These are phyloP conservation scores for Citrullus amarus DNA, from an alignment of 306 rosid genomes.

Conservation along the genomic window DNA sequence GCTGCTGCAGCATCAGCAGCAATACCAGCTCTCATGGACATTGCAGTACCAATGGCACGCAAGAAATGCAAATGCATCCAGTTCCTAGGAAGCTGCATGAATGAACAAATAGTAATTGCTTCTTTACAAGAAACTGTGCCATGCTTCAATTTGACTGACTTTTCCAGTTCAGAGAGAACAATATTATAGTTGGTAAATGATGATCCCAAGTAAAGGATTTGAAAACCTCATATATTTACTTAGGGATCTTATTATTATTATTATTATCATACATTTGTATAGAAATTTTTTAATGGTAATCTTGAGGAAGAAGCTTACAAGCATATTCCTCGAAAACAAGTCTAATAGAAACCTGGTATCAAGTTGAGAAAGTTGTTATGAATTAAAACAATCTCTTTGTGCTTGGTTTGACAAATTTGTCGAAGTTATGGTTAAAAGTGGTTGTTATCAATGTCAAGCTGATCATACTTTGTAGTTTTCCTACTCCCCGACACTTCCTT, in stretches of 20 bases:
- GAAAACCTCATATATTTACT: background rate
- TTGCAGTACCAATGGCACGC: slow-evolving; percentile 98
- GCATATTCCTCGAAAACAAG: too few species aligned
- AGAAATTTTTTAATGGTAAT: too few species aligned
- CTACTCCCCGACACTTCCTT: too few species aligned
- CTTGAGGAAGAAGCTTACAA: too few species aligned
- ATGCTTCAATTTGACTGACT: background rate
- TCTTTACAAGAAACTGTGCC: background rate
- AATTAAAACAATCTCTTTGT: too few species aligned
- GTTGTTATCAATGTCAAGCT: too few species aligned
- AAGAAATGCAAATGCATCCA: slow-evolving; percentile 99
- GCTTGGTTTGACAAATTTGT: too few species aligned
- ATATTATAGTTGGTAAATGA: background rate
- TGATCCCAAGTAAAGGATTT: background rate
- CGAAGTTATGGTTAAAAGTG: too few species aligned
- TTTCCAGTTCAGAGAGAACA: background rate
- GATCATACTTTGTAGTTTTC: too few species aligned
- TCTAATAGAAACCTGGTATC: too few species aligned
- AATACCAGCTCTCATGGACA: slow-evolving; percentile 96
- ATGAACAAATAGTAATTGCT: background rate
- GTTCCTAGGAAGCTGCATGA: slow-evolving; percentile 83
- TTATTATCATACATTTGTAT: too few species aligned
- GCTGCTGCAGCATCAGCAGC: slow-evolving; percentile 99
- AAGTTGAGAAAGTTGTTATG: too few species aligned
- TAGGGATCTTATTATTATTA: background rate